Base-by-base conservation (phyloP, 2,329 filamentous ascomycete species). In the Sarocladium brachiariae region DNA sequence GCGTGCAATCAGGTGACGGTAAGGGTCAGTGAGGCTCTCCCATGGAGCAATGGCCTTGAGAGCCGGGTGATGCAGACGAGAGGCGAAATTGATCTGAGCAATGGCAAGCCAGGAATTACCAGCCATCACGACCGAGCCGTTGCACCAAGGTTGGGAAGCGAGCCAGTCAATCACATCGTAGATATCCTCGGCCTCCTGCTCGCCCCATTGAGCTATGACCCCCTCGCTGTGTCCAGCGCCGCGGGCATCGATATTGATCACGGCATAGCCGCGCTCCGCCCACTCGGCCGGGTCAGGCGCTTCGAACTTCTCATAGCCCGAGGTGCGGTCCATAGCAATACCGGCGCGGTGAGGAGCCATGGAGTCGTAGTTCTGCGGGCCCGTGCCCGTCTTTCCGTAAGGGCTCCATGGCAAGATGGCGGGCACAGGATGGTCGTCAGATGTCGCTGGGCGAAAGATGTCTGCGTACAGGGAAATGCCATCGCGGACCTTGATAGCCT, bases 331-430 rank as follows among this genome's bases (percentile, higher is more conserved):
- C 11, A 47, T 41, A 27, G 52, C 51, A 5, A 62, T 53, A 16
- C 59, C 60, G 45, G 57, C 21, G 55, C 30, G 54, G 39, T 57
- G 56, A 58, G 19, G 51, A 33, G 25, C 57, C 39, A 58, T 57
- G n/a, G 6, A 43, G 13, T 23, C 3, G 4, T 71, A 59, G 62
- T 71, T 70, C 14, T 65, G 59, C 4, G 72, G 55, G 2, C 65
- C 67, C 18, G 62, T 67, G 53, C 67, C 70, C 55, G 73, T 70
- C 56, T 76, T 76, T 24, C 73, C 73, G 52, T 71, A 76, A n/a
- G 64, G 66, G 4, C 64, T 67, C 71, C 71, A 76, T 49, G 63
- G 63, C 2, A 76, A 56, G 27, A 75, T 61, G 3, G 69, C 71
- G 2, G 73, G 72, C 0, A 75, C 58, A 50, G 65, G 68, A n/a